Percentiles rank a stretch among this genome's conserved stretches.
Conservation (phyloP, 768 basidiomycete species). For the Boletus insuetus region DNA sequence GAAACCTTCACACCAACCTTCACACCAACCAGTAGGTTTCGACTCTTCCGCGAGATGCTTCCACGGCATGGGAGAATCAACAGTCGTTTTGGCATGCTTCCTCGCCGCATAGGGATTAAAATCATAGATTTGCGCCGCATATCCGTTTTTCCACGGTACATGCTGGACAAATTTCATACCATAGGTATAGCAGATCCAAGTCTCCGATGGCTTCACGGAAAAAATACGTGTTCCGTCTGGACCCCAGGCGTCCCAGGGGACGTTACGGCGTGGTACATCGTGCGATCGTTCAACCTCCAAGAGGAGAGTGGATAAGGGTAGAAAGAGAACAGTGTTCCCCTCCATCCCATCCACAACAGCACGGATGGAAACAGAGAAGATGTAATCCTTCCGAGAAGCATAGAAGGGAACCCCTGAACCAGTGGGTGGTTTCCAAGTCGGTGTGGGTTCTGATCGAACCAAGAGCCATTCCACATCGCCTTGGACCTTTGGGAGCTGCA, state of each 20-base stretch:
- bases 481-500: constrained; percentile 24
- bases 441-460: constrained; percentile 34
- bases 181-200: constrained; percentile 37
- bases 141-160: constrained; percentile 20
- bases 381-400: constrained; percentile 25
- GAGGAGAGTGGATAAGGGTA: constrained; percentile 26
- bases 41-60: constrained; percentile 14
- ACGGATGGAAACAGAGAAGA: constrained; percentile 31
- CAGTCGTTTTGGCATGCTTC: constrained; percentile 9
- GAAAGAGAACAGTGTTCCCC: constrained; percentile 54
- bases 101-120: constrained; percentile 30
- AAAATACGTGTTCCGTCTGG: constrained; percentile 30
- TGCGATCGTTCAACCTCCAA: constrained; percentile 19
- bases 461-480: constrained; percentile 18
- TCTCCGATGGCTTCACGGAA: constrained; percentile 23
- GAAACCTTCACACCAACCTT: constrained; percentile 21
- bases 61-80: constrained; percentile 9
- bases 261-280: neutral
- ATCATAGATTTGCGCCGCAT: constrained; percentile 29
- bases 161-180: constrained; percentile 33
- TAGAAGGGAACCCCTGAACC: constrained; percentile 20
- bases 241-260: constrained; percentile 36
- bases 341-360: constrained; percentile 3
- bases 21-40: constrained; percentile 4
- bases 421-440: constrained; percentile 23